Evolutionary conservation across 1,284 basidiomycete genomes (phyloP), one percentile per base, ranked within the genome.

Genomic region (Ceratobasidium sp.): DNA sequence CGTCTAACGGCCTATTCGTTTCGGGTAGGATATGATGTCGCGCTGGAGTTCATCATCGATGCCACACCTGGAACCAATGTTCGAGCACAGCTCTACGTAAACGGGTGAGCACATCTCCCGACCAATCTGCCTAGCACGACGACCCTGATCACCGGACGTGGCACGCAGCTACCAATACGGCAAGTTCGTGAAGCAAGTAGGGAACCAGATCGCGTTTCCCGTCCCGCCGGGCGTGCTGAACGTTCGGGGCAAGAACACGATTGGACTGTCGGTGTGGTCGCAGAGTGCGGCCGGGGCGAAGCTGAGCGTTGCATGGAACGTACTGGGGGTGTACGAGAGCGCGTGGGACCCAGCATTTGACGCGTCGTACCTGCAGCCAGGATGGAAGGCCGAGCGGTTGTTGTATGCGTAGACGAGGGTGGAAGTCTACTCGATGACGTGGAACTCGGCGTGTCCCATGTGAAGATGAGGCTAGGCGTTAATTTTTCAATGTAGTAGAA

Each of bases 31-130:
- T 71, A 71, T 38, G 67, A 71, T 23, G 67, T 71, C 30, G 43
- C 47, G 5, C 55, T 71, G n/a, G 67, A 71, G 21, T 61, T 71
- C 41, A 71, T 71, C 46, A 70, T 73, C 32, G 44, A 57, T 38
- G 73, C 67, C 2, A 46, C 73, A 3, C 21, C 23, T 4, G 73
- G 73, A n/a, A 59, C 67, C 8, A 62, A 70, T 41, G 73, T 73
- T 63, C 70, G 75, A 30, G 73, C 71, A 23, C 73, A 74, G 38
- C 75, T 76, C 21, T 76, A 73, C 52, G 72, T 76, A 30, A 76
- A 76, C 41, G 75, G 75, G 54, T 59, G 32, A 59, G 67, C 21
- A 16, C 35, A 38, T 38, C 11, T 38, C 11, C 35, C 35, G 35
- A 11, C 11, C 35, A 11, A 38, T 38, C 35, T 38, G 11, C 35